A percentile compares a stretch with the other conserved stretches of the same genome.
Evolutionary conservation across 306 rosid species (phyloP).

Genomic region (apple (Malus domestica)): ASM211411v1 NC_041792.1:29272907-29273406

Average conservation of each 20-base stretch:
- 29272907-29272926: too few relatives aligned
- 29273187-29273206: background rate
- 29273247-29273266: background rate
- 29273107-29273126: slow-evolving; percentile 11
- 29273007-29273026: background rate
- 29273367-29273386: background rate
- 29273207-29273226: background rate
- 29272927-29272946: too few relatives aligned
- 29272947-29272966: too few relatives aligned
- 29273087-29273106: background rate
- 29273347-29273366: background rate
- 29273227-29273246: background rate
- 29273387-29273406: slow-evolving; percentile 8
- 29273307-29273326: slow-evolving; percentile 11
- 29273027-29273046: slow-evolving; percentile 1
- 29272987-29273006: too few relatives aligned
- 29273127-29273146: slow-evolving; percentile 21
- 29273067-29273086: slow-evolving; percentile 13
- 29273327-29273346: slow-evolving; percentile 14
- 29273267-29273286: background rate
- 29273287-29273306: slow-evolving; percentile 1
- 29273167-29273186: slow-evolving; percentile 3
- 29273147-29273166: slow-evolving; percentile 34
- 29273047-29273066: slow-evolving; percentile 16
- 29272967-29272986: too few relatives aligned